Conservation (phyloP, 106 monocot genomes). For the Phalaenopsis equestris region DNA sequence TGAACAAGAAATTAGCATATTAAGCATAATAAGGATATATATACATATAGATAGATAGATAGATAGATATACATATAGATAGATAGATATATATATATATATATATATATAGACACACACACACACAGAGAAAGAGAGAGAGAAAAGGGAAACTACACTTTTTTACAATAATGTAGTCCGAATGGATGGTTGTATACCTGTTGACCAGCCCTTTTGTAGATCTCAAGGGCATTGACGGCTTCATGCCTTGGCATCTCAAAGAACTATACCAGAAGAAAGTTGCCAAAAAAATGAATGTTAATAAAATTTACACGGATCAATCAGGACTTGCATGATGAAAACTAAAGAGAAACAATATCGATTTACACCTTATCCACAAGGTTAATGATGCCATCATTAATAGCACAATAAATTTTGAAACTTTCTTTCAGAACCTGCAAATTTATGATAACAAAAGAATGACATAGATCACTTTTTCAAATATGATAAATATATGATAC, state of each 20-base stretch:
- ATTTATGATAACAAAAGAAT: neutral
- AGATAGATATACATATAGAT: no score
- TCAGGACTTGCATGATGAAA: neutral
- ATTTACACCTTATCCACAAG: slow-evolving; percentile 88
- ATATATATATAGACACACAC: no score
- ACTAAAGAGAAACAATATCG: neutral
- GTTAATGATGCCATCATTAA: slow-evolving; percentile 99
- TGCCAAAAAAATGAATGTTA: neutral
- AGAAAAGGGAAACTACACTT: neutral
- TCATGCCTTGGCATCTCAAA: slow-evolving; percentile 99
- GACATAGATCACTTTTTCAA: neutral
- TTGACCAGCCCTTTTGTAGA: slow-evolving; percentile 80
- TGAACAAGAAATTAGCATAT: neutral
- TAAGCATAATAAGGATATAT: neutral
- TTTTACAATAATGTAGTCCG: neutral
- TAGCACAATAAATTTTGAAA: slow-evolving; percentile 92
- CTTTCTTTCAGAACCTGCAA: slow-evolving; percentile 97
- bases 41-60: neutral
- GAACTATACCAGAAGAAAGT: slow-evolving; percentile 34
- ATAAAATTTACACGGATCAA: neutral
- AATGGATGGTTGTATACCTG: slow-evolving; percentile 42
- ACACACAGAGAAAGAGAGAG: no score
- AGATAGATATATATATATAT: no score
- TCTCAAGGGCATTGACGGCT: slow-evolving; percentile 85
- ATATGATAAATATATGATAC: neutral